Evolutionary conservation across 2,329 filamentous ascomycete species (phyloP).

Genomic region (Fusarium sp.): DNA sequence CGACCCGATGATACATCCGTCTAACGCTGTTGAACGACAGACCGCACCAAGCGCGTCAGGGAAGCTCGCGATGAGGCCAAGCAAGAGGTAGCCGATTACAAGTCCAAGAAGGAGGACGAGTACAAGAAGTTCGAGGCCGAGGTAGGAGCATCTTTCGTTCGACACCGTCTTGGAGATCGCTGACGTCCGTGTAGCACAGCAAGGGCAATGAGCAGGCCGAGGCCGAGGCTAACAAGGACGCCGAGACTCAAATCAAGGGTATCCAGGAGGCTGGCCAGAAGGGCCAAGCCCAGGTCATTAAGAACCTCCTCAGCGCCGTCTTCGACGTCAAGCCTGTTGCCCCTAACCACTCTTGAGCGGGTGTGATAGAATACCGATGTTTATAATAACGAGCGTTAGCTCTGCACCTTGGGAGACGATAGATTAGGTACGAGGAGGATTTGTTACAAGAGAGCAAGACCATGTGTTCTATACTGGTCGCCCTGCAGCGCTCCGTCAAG

Average conservation of each 20-base stretch:
- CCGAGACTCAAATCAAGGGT: slow-evolving; percentile 82
- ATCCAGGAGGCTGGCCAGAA: slow-evolving; percentile 86
- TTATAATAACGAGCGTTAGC: slow-evolving; percentile 32
- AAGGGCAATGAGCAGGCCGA: slow-evolving; percentile 88
- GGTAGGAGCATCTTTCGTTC: slow-evolving; percentile 54
- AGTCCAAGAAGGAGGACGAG: slow-evolving; percentile 89
- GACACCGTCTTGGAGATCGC: neutral
- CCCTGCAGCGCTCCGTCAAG: slow-evolving; percentile 20
- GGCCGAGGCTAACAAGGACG: slow-evolving; percentile 81
- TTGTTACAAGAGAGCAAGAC: slow-evolving; percentile 36
- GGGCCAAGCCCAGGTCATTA: slow-evolving; percentile 82
- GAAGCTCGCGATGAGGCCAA: slow-evolving; percentile 97
- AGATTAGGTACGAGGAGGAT: slow-evolving; percentile 28
- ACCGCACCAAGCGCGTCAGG: slow-evolving; percentile 94
- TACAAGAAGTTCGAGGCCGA: slow-evolving; percentile 93
- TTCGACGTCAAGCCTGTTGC: slow-evolving; percentile 82
- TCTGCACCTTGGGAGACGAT: slow-evolving; percentile 22
- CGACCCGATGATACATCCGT: slow-evolving; percentile 6
- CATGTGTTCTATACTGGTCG: slow-evolving; percentile 33
- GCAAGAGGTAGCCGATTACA: slow-evolving; percentile 97
- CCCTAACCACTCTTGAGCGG: slow-evolving; percentile 51
- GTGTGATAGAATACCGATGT: slow-evolving; percentile 7
- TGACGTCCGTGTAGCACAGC: slow-evolving; percentile 74
- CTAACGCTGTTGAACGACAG: slow-evolving; percentile 40
- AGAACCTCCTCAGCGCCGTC: slow-evolving; percentile 86